Evolutionary conservation across 805 yeast species (phyloP).

Genomic region (Candida chilensis): DNA sequence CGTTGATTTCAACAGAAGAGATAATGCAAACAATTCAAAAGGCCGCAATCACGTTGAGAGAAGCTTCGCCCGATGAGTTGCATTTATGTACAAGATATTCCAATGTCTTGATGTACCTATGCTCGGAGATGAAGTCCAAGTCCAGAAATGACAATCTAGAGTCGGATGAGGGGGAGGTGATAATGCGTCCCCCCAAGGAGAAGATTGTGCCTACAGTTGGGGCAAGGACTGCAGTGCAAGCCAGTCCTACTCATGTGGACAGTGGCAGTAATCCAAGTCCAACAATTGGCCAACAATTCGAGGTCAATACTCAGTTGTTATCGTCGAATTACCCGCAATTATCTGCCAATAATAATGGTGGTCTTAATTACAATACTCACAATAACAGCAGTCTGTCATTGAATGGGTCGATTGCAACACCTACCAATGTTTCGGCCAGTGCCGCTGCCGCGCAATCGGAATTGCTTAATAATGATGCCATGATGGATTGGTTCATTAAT

Average conservation of each 20-base stretch:
- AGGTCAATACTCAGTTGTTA: neutral
- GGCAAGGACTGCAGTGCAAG: too few relatives aligned
- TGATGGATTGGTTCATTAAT: conserved; percentile 41
- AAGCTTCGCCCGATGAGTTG: conserved; percentile 83
- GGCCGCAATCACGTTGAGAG: conserved; percentile 67
- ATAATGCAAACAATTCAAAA: conserved; percentile 57
- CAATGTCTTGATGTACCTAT: conserved; percentile 65
- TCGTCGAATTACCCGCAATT: neutral
- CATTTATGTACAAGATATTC: conserved; percentile 79
- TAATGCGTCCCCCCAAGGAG: too few relatives aligned
- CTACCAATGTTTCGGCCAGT: too few relatives aligned
- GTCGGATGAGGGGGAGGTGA: too few relatives aligned
- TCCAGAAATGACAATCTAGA: conserved; percentile 11
- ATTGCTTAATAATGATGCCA: conserved; percentile 12
- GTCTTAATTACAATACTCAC: too few relatives aligned
- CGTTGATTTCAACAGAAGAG: conserved; percentile 64
- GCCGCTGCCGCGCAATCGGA: too few relatives aligned
- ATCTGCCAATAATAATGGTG: too few relatives aligned
- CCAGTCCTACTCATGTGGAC: too few relatives aligned
- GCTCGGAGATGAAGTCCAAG: conserved; percentile 60
- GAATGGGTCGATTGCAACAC: too few relatives aligned
- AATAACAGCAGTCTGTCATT: too few relatives aligned
- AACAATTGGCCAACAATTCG: conserved; percentile 8
- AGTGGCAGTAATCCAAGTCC: too few relatives aligned
- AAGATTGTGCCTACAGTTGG: too few relatives aligned